Evolutionary conservation across 306 rosid species (phyloP).

Genomic region (Quercus aquifolioides): DNA sequence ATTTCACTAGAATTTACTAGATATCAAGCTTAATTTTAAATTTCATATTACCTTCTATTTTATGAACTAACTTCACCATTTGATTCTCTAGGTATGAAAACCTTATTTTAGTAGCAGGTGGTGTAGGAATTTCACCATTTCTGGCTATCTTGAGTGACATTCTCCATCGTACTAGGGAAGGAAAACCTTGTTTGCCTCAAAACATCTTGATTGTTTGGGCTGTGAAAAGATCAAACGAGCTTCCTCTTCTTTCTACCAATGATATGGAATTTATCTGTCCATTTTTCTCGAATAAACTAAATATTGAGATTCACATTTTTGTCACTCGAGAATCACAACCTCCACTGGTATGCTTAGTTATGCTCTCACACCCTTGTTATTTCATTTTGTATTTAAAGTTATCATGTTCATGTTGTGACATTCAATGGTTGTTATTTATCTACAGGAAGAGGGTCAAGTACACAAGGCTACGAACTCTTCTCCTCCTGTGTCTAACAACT

Average conservation of each 20-base stretch:
- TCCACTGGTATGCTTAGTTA: slow-evolving; percentile 56
- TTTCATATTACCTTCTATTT: slow-evolving; percentile 1
- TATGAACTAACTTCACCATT: slow-evolving; percentile 5
- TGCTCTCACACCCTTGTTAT: slow-evolving; percentile 1
- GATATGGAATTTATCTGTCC: slow-evolving; percentile 74
- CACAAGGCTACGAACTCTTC: slow-evolving; percentile 37
- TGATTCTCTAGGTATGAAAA: slow-evolving; percentile 69
- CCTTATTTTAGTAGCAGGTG: slow-evolving; percentile 89
- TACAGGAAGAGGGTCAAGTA: slow-evolving; percentile 70
- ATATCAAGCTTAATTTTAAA: not conserved
- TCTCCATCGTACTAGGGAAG: slow-evolving; percentile 72
- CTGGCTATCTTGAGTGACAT: slow-evolving; percentile 84
- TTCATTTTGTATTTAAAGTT: not conserved
- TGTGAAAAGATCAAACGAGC: slow-evolving; percentile 67
- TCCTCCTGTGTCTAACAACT: slow-evolving; percentile 35
- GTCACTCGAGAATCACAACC: slow-evolving; percentile 83
- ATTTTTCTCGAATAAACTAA: slow-evolving; percentile 45
- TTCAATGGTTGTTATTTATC: slow-evolving; percentile 12
- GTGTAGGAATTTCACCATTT: slow-evolving; percentile 91
- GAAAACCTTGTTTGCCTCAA: slow-evolving; percentile 64
- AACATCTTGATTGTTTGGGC: slow-evolving; percentile 82
- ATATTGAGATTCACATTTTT: slow-evolving; percentile 52
- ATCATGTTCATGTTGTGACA: slow-evolving; percentile 9
- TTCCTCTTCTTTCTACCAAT: slow-evolving; percentile 69
- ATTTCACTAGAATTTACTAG: not conserved